These are phyloP conservation scores for Spizellomyces punctatus DNA, from an alignment of 192 early-diverging fungal genomes.

Conservation along the genomic window DNA sequence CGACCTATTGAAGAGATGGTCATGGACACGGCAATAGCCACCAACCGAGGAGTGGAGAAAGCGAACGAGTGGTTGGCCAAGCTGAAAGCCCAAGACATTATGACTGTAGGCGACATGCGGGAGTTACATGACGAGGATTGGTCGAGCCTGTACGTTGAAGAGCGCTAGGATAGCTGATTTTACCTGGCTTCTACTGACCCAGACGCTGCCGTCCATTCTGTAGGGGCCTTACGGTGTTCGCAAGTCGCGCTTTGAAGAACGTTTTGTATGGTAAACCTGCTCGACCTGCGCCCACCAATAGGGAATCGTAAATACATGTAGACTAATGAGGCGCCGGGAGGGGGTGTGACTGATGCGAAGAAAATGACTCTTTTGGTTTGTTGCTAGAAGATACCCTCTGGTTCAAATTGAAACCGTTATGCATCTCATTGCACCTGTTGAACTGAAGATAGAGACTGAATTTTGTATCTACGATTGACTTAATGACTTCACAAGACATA, in stretches of 20 bases:
- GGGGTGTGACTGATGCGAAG: too few species aligned
- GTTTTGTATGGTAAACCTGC: constrained; percentile 44
- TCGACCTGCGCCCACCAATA: constrained; percentile 5
- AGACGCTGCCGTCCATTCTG: not conserved
- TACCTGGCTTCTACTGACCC: not conserved
- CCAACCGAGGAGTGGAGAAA: constrained; percentile 70
- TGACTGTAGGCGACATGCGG: constrained; percentile 77
- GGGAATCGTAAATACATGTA: constrained; percentile 13
- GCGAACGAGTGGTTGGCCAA: constrained; percentile 70
- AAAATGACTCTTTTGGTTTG: too few species aligned
- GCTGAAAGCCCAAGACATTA: constrained; percentile 73
- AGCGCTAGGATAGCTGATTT: not conserved
- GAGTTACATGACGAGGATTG: constrained; percentile 76
- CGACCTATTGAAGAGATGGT: constrained; percentile 72
- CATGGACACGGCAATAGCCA: constrained; percentile 64
- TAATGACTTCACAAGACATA: too few species aligned
- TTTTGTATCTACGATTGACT: too few species aligned
- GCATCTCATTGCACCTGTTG: too few species aligned
- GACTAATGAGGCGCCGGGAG: too few species aligned
- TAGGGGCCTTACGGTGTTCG: constrained; percentile 52
- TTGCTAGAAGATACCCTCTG: too few species aligned
- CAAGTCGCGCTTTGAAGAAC: constrained; percentile 48
- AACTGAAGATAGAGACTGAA: too few species aligned
- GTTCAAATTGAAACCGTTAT: too few species aligned
- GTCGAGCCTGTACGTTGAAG: constrained; percentile 52